phyloP scores from a whole-genome alignment of 1,284 basidiomycete species.

The Inonotus obliquus region DNA sequence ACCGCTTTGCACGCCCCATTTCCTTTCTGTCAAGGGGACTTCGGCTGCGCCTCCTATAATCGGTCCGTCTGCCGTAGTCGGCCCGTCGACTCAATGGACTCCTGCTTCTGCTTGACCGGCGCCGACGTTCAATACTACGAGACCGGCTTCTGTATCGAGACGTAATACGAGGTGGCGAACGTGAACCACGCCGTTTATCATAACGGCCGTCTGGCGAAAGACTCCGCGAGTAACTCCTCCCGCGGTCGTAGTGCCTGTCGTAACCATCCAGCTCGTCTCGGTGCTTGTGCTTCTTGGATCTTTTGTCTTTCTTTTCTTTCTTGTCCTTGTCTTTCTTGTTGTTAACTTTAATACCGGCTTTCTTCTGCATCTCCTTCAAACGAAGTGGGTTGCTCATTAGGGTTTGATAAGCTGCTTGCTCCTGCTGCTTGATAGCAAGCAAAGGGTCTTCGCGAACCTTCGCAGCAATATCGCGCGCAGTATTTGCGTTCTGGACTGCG shows the following conservation, averaged over 20 bases:
- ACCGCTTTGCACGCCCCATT: background rate
- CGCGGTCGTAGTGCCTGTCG: conserved; percentile 24
- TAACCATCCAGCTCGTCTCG: conserved; percentile 29
- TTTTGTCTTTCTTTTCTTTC: conserved; percentile 50
- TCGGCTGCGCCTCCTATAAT: conserved; percentile 2
- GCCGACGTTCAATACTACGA: conserved; percentile 10
- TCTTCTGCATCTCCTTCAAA: conserved; percentile 75
- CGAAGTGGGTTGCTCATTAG: conserved; percentile 90
- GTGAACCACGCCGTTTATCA: conserved; percentile 9
- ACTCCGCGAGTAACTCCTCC: conserved; percentile 31
- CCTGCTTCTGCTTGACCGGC: conserved; percentile 9
- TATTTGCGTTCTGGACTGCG: conserved; percentile 91
- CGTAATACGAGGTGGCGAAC: conserved; percentile 10
- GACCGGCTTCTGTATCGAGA: conserved; percentile 8
- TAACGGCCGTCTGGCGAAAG: conserved; percentile 10
- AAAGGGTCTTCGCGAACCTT: conserved; percentile 97
- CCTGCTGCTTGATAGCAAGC: conserved; percentile 95
- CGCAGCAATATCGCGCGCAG: conserved; percentile 79
- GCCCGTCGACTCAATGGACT: conserved; percentile 2
- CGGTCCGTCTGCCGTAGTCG: background rate
- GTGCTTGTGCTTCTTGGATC: conserved; percentile 54
- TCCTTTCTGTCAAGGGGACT: conserved; percentile 1
- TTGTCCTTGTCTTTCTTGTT: conserved; percentile 70
- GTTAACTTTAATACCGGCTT: conserved; percentile 69
- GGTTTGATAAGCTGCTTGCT: conserved; percentile 89